Conservation (phyloP, 2,329 filamentous ascomycete species). For the Pestalotiopsis sp. region DNA sequence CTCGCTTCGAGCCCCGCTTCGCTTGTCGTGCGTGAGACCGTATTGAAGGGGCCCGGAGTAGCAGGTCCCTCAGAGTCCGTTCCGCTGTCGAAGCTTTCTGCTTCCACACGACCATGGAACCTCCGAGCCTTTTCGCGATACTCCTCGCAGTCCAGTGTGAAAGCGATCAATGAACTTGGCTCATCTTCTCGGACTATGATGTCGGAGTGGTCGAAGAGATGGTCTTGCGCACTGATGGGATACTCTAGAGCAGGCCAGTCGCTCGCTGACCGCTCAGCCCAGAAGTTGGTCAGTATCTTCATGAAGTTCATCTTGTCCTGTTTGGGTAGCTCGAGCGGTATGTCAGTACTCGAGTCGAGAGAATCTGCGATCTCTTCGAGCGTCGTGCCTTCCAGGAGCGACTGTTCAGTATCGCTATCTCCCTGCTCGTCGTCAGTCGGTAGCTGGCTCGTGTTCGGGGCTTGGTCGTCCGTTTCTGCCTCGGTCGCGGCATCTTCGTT, state of each 20-base stretch:
- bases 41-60: conserved; percentile 29
- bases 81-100: conserved; percentile 21
- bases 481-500: conserved; percentile 38
- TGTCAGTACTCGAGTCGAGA: conserved; percentile 62
- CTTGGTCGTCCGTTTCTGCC: conserved; percentile 44
- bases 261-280: conserved; percentile 95
- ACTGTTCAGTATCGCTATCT: conserved; percentile 73
- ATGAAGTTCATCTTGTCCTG: conserved; percentile 92
- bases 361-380: conserved; percentile 65
- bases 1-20: conserved; percentile 84
- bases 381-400: conserved; percentile 68
- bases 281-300: conserved; percentile 96
- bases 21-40: conserved; percentile 29
- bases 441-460: conserved; percentile 55
- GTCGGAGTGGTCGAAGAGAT: conserved; percentile 95
- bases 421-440: conserved; percentile 71
- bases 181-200: conserved; percentile 98
- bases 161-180: conserved; percentile 92
- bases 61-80: conserved; percentile 31
- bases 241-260: conserved; percentile 94
- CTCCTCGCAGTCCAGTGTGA: conserved; percentile 85
- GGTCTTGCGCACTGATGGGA: conserved; percentile 82
- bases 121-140: conserved; percentile 76
- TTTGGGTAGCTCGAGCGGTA: conserved; percentile 78
- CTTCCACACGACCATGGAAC: conserved; percentile 32